Evolutionary conservation across 768 basidiomycete species (phyloP).

Genomic region (Candolleomyces aberdarensis): DNA sequence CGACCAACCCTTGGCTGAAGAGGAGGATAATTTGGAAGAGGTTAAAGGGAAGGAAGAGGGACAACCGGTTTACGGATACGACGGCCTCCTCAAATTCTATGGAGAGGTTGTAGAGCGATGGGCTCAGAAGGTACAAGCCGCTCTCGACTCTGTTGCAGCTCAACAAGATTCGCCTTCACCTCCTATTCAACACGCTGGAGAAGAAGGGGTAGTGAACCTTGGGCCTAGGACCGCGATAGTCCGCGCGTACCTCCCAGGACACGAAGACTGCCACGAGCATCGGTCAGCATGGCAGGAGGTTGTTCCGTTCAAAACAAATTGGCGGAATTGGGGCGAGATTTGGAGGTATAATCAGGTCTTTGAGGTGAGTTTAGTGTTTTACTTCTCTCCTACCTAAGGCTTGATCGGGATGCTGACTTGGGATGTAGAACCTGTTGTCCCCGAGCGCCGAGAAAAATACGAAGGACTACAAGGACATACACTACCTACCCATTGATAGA

Average conservation of each 20-base stretch:
- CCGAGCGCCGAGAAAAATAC: constrained; percentile 39
- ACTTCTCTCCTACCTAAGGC: not conserved
- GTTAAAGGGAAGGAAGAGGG: constrained; percentile 26
- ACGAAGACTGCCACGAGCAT: constrained; percentile 57
- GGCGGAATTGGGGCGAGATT: constrained; percentile 69
- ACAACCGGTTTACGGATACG: constrained; percentile 44
- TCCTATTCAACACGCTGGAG: no score
- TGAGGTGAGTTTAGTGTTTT: not conserved
- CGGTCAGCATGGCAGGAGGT: constrained; percentile 45
- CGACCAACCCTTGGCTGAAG: constrained; percentile 26
- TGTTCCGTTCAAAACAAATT: constrained; percentile 41
- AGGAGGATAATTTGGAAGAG: constrained; percentile 11
- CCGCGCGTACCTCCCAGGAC: constrained; percentile 61
- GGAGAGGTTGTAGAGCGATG: constrained; percentile 52
- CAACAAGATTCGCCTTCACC: no score
- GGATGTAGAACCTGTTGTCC: constrained; percentile 5
- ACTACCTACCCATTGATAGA: constrained; percentile 58
- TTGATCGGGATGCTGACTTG: not conserved
- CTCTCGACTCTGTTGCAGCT: not conserved
- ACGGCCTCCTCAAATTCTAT: constrained; percentile 56
- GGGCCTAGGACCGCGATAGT: constrained; percentile 30
- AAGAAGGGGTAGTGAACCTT: constrained; percentile 18
- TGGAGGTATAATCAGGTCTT: constrained; percentile 41
- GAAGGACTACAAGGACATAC: constrained; percentile 47
- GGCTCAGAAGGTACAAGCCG: constrained; percentile 46